Evolutionary conservation across 139 green algal species (phyloP).

Genomic region (Chlorella sorokiniana): DNA sequence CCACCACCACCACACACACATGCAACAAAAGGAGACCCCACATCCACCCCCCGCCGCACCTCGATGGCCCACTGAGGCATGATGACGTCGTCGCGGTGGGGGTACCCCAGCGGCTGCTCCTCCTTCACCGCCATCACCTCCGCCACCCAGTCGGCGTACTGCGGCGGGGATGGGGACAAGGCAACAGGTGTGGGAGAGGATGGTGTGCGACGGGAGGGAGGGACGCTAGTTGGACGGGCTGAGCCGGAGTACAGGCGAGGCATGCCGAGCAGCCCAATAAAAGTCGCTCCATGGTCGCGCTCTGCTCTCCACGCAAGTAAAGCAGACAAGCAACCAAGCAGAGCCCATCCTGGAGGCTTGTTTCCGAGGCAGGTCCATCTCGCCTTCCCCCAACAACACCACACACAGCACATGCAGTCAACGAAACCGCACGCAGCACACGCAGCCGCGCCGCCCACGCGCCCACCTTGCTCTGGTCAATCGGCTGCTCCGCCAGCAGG

Average conservation of each 20-base stretch:
- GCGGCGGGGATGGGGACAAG: conserved; percentile 16
- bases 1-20: background rate
- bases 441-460: background rate
- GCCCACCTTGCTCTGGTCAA: conserved; percentile 17
- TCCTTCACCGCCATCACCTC: conserved; percentile 72
- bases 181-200: background rate
- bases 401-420: background rate
- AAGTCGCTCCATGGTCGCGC: too few species aligned
- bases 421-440: background rate
- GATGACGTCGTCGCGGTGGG: conserved; percentile 88
- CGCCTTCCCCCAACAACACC: background rate
- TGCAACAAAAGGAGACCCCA: background rate
- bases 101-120: conserved; percentile 88
- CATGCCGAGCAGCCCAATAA: too few species aligned
- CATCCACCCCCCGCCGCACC: conserved; percentile 26
- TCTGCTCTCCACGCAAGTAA: too few species aligned
- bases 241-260: too few species aligned
- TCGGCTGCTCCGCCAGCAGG: conserved; percentile 52
- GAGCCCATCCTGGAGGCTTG: too few species aligned
- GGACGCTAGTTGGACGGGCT: too few species aligned
- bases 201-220: too few species aligned
- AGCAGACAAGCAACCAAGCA: too few species aligned
- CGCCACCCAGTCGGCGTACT: conserved; percentile 60
- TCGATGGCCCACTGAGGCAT: conserved; percentile 95
- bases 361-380: too few species aligned